Conservation (phyloP, 2,329 filamentous ascomycete genomes). For the Cladosporium phlei region DNA sequence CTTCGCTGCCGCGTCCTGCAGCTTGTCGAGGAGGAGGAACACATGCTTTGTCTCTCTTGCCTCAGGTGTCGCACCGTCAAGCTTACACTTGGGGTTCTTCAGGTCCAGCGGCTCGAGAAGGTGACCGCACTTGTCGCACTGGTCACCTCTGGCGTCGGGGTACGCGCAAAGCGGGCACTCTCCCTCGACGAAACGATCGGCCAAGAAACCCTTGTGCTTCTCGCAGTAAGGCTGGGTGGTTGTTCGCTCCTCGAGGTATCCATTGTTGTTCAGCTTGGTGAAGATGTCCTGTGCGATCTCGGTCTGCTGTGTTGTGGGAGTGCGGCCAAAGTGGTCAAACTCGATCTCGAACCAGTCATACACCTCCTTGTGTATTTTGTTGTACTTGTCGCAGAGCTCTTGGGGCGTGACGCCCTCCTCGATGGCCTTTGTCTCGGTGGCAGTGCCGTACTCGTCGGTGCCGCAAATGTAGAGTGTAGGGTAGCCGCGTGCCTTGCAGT, state of each 20-base stretch:
- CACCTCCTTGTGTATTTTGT: constrained; percentile 80
- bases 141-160: constrained; percentile 49
- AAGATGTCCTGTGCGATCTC: constrained; percentile 93
- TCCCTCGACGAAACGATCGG: constrained; percentile 81
- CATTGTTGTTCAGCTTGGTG: constrained; percentile 78
- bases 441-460: constrained; percentile 91
- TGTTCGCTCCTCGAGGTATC: constrained; percentile 78
- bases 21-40: constrained; percentile 78
- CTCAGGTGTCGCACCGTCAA: constrained; percentile 77
- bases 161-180: constrained; percentile 66
- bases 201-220: constrained; percentile 58
- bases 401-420: constrained; percentile 79
- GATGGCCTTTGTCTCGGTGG: constrained; percentile 90
- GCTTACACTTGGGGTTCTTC: constrained; percentile 84
- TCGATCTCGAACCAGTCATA: constrained; percentile 95
- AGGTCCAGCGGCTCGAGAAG: constrained; percentile 52
- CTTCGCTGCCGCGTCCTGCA: constrained; percentile 69
- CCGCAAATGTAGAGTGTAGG: constrained; percentile 83
- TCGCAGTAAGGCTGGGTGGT: constrained; percentile 91
- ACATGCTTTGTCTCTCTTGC: constrained; percentile 82
- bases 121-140: constrained; percentile 50
- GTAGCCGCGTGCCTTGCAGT: constrained; percentile 72
- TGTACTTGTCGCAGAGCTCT: constrained; percentile 87
- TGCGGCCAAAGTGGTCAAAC: constrained; percentile 93
- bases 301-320: constrained; percentile 82